phyloP scores from a whole-genome alignment of 2,329 filamentous ascomycete genomes.

The Colletotrichum sidae region DNA sequence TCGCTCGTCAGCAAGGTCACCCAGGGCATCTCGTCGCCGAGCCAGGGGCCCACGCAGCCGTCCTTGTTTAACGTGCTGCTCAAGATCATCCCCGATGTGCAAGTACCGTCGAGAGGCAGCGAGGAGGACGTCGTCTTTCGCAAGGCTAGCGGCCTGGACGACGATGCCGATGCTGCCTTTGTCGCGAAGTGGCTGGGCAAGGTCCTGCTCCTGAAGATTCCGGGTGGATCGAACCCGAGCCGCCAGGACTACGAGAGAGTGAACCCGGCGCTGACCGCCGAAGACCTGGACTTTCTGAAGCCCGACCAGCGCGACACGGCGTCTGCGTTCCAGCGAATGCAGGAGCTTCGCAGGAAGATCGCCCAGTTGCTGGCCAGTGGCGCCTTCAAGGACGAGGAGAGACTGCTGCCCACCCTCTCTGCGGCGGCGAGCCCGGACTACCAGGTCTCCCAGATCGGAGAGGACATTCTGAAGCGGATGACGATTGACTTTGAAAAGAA shows the following conservation, averaged over 20 bases:
- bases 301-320: constrained; percentile 62
- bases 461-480: constrained; percentile 87
- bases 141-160: constrained; percentile 72
- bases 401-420: constrained; percentile 85
- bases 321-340: constrained; percentile 50
- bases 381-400: constrained; percentile 84
- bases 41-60: constrained; percentile 51
- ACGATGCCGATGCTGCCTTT: constrained; percentile 77
- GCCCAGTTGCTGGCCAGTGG: constrained; percentile 83
- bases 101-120: constrained; percentile 80
- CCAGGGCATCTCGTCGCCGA: constrained; percentile 68
- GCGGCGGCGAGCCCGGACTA: constrained; percentile 87
- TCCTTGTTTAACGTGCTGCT: constrained; percentile 87
- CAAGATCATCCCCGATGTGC: constrained; percentile 77
- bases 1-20: constrained; percentile 79
- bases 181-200: constrained; percentile 82
- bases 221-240: constrained; percentile 42
- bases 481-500: constrained; percentile 79
- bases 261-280: constrained; percentile 68
- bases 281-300: constrained; percentile 77
- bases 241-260: constrained; percentile 38
- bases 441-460: constrained; percentile 83
- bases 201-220: constrained; percentile 72
- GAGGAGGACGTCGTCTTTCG: constrained; percentile 81
- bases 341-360: constrained; percentile 65